Percentiles rank a stretch among this genome's conserved stretches.
Conservation (phyloP, 73 alveolate species). For the Uronychia binucleata region DNA sequence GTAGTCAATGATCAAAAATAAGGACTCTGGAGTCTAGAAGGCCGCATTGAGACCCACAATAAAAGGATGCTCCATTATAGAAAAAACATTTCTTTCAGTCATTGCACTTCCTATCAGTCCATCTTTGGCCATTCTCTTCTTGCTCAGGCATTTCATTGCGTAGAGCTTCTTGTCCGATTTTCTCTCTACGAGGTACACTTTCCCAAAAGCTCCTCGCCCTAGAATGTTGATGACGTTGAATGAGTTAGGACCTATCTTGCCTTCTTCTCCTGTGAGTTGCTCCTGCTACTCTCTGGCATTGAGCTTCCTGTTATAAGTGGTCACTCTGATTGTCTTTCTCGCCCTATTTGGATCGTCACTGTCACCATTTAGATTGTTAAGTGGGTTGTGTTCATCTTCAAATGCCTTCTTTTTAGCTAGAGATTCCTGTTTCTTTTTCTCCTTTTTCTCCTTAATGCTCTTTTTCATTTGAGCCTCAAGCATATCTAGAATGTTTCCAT, state of each 20-base stretch:
- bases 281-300: not conserved
- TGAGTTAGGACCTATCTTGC: not conserved
- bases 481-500: not conserved
- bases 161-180: not conserved
- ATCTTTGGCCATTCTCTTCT: not conserved
- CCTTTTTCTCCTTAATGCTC: not conserved
- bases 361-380: not conserved
- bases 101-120: slow-evolving; percentile 5
- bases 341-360: not conserved
- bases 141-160: slow-evolving; percentile 7
- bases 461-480: not conserved
- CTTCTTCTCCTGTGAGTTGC: not conserved
- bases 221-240: not conserved
- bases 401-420: not conserved
- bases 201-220: slow-evolving; percentile 11
- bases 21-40: slow-evolving; percentile 24
- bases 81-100: slow-evolving; percentile 11
- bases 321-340: not conserved
- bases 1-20: slow-evolving; percentile 65
- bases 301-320: not conserved
- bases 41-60: slow-evolving; percentile 1
- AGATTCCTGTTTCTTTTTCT: not conserved
- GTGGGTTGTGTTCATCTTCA: not conserved
- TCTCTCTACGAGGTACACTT: not conserved
- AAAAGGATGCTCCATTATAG: not conserved